Base-by-base conservation (phyloP, 192 early-diverging fungal genomes). In the Coemansia sp. region DNA sequence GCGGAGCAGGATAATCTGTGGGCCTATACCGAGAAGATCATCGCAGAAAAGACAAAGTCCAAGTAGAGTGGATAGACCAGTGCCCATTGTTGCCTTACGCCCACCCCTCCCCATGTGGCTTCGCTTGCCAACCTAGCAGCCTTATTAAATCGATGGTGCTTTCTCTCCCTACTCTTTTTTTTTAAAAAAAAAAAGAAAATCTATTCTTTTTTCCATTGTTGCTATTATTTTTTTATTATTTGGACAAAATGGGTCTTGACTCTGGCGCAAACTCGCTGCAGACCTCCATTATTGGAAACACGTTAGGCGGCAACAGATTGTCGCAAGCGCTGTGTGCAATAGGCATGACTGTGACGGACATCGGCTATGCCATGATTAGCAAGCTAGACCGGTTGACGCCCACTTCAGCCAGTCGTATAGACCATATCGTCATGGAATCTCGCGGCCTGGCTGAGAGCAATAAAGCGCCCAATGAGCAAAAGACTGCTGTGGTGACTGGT, bases 1-100 rank as follows among this genome's bases (percentile, higher is more conserved):
- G 63, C 50, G 9, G 60, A 50, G 36, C 76, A 79, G 56, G 76
- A 79, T 58, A 58, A 62, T 21, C 76, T 79, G 20, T 79, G 76
- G 76, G 59, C 50, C 5, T 79, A 70, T 42, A 70, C 76, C 0
- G 72, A 79, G 45, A 37, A 74, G 16, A 28, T 79, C 9, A 50
- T 74, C 34, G 57, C 70, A 20, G 42, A 42, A 38, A 48, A 58
- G 16, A 34, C 65, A 40, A 58, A 66, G 60, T 24, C 57, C 31
- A 36, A 59, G 36, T 36, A 37, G 20, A 36, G 1, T 31, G 31
- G 31, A 31, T 4, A 3, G 31, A 31, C 4, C 31, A 31, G 4
- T 31, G 31, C 31, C 31, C 4, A 31, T 31, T 31, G 31, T 31
- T 31, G 31, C 31, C 31, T n/a, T n/a, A 31, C 31, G 31, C 31